phyloP scores from a whole-genome alignment of 257 asterid species.

The Phtheirospermum japonicum region DNA sequence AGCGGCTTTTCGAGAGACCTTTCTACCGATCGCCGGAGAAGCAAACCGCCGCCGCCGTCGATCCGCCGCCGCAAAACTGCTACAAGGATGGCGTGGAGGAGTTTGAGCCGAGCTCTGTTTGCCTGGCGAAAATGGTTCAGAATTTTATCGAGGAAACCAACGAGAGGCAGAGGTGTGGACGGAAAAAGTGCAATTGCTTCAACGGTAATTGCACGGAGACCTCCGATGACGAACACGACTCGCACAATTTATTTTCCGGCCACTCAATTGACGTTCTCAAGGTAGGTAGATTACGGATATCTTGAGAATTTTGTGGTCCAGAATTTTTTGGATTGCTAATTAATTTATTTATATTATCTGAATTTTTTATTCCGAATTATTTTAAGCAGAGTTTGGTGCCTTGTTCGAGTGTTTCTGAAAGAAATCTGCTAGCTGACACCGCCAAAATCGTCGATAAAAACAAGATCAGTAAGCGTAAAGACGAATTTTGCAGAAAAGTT shows the following conservation, averaged over 20 bases:
- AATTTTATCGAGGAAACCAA: constrained; percentile 68
- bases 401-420: constrained; percentile 50
- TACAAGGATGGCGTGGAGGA: constrained; percentile 52
- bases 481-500: constrained; percentile 44
- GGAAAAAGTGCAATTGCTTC: constrained; percentile 68
- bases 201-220: constrained; percentile 54
- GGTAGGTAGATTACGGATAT: constrained; percentile 50
- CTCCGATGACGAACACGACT: constrained; percentile 71
- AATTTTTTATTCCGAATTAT: background rate
- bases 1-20: constrained; percentile 82
- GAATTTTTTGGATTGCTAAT: background rate
- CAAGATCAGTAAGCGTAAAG: constrained; percentile 54
- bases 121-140: constrained; percentile 83
- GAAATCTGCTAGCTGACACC: constrained; percentile 66
- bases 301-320: constrained; percentile 23
- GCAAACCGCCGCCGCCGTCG: constrained; percentile 32
- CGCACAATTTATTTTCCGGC: constrained; percentile 29
- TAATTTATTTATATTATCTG: constrained; percentile 14
- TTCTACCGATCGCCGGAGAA: constrained; percentile 46
- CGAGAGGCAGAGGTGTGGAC: constrained; percentile 64
- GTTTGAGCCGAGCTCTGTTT: constrained; percentile 78
- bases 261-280: constrained; percentile 61
- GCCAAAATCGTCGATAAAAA: constrained; percentile 62
- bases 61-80: constrained; percentile 25
- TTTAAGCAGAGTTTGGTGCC: constrained; percentile 64